Percentiles rank a stretch among this genome's conserved stretches.
Evolutionary conservation across 768 basidiomycete species (phyloP).

Genomic region (Podaxis pistillaris): DNA sequence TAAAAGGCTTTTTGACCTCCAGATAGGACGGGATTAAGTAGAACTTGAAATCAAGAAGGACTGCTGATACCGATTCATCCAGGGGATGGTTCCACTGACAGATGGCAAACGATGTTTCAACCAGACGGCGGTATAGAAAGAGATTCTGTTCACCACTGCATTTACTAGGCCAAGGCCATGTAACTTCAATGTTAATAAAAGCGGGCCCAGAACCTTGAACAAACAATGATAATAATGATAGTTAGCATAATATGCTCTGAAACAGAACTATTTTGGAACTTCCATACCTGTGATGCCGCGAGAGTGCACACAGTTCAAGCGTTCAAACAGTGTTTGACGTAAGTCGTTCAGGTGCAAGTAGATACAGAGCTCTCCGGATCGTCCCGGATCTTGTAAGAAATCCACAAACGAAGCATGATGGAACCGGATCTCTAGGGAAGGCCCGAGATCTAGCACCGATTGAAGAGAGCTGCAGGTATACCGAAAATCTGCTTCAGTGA

Average conservation of each 20-base stretch:
- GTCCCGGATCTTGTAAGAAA: neutral
- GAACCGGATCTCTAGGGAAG: neutral
- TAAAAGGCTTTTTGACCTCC: neutral
- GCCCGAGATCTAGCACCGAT: neutral
- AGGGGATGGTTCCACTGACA: neutral
- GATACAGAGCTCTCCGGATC: neutral
- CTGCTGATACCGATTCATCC: neutral
- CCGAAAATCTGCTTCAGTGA: neutral
- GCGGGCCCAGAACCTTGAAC: too few relatives aligned
- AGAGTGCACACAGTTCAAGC: neutral
- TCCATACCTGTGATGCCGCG: neutral
- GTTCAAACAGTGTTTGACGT: neutral
- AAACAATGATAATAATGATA: too few relatives aligned
- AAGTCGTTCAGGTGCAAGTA: neutral
- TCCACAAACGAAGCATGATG: neutral
- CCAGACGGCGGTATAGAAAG: too few relatives aligned
- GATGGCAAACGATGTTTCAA: neutral
- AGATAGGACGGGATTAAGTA: neutral
- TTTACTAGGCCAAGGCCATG: too few relatives aligned
- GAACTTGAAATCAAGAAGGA: neutral
- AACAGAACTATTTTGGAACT: neutral
- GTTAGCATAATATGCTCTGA: neutral
- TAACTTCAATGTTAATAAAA: too few relatives aligned
- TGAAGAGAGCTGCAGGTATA: neutral
- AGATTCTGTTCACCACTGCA: too few relatives aligned